Evolutionary conservation across 371 early-diverging fungal genomes (phyloP), one percentile per base, ranked within the genome.

Genomic region (Lichtheimia corymbifera): DNA sequence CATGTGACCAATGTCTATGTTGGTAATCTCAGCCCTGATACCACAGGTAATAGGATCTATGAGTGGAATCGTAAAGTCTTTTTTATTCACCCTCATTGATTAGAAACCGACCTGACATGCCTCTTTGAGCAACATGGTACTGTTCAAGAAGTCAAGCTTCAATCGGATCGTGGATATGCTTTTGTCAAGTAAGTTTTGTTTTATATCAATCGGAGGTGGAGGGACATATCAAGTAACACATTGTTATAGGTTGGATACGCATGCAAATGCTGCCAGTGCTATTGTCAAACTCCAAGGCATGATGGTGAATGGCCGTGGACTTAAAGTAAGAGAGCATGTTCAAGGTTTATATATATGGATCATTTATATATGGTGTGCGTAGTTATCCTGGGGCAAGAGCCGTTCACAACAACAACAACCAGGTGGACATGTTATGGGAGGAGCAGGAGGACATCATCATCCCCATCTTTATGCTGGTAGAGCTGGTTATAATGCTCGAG

Each of bases 351-450:
- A 35, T 6, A 35, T 9, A 35, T 35, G 35, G 6, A 35, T 35
- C 5, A 40, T 35, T 30, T 12, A 44, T 14, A 44, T 22, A 30
- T 30, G 15, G 7, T 55, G 30, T 55, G 55, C 5, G 6, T 58
- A 91, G 91, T 82, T 91, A 65, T 92, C 93, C n/a, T 94, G 94
- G 94, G 94, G 94, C 58, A 92, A 91, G 73, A 93, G 93, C 57
- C 82, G 91, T 41, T 71, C 81, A 55, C 79, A 62, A 14, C 59
- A 60, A 35, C 66, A 65, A 14, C 59, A 59, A 15, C 52, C 58
- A 4, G 44, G 52, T 13, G 53, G 59, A 52, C 63, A 63, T 13
- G 30, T 45, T 41, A 25, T 45, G 28, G 54, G 49, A 18, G 55
- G 50, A 27, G 54, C 41, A 18, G 55, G 50, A 27, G 60, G 53